Evolutionary conservation across 75 land plant genomes (phyloP), one percentile per base, ranked within the genome.

Genomic region (Pseudotsuga menziesii): DNA sequence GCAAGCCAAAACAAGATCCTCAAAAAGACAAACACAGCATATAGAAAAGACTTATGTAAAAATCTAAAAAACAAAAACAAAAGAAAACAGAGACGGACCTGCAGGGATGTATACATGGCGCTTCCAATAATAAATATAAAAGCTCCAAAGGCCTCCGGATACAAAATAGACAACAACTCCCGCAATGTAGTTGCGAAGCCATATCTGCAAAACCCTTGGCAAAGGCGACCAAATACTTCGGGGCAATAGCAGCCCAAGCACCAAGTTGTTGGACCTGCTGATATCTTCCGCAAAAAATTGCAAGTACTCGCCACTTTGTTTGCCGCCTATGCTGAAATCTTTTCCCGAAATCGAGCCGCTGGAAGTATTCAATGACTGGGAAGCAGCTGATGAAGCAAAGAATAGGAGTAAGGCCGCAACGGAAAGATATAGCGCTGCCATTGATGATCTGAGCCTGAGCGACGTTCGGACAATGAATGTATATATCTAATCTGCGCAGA

Each of bases 141-240:
- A 82, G 81, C 92, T 84, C 98, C 98, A 96, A 61, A 94, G 83
- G 36, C 91, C 89, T 4, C 97, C 98, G n/a, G 97, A 86, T 29
- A 84, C 5, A 41, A 96, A 82, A 82, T 96, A 96, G 32, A 96
- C 77, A 12, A 94, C 1, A 56, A 76, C 4, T 0, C 98, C 98
- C 2, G 92, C 97, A 75, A 94, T 77, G 78, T 87, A 95, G 85
- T 96, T 96, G 13, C 98, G 85, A 52, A 96, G 84, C 97, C 97
- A 96, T 1, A 88, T 82, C 83, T 82, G 92, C 56, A 85, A 16
- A 15, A 78, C 29, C 77, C 89, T 90, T 61, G 97, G 98, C 7
- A 88, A 79, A 0, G 82, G 78, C 11, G 58, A 54, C 79, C 90
- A 82, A 54, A 75, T 20, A 3, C 56, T 3, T 17, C 61, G 76